phyloP scores from a whole-genome alignment of 345 rosid genomes.

The Nasturtium officinale region DNA sequence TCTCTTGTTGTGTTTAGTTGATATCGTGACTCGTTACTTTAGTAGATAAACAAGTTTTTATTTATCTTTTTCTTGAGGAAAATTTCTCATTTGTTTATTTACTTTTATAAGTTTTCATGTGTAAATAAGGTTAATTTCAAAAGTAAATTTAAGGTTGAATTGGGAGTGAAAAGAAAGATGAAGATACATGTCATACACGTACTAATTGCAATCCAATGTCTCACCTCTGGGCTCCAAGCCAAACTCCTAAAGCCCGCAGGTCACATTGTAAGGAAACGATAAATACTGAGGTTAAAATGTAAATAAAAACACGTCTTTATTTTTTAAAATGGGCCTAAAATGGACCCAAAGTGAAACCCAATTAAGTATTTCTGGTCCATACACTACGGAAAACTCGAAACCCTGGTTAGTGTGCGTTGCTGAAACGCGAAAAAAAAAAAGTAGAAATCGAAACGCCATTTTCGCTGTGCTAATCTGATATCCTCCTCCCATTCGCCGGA shows the following conservation, averaged over 20 bases:
- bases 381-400: not conserved
- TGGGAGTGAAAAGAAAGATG: not conserved
- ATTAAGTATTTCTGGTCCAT: not conserved
- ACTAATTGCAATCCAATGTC: constrained; percentile 4
- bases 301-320: not conserved
- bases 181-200: not conserved
- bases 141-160: not conserved
- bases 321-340: not conserved
- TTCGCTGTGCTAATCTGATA: constrained; percentile 7
- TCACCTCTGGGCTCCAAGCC: not conserved
- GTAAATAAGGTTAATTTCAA: not conserved
- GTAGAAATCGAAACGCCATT: constrained; percentile 10
- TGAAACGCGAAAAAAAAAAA: constrained; percentile 19
- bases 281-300: not conserved
- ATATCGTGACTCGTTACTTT: not conserved
- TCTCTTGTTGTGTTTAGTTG: constrained; percentile 29
- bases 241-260: not conserved
- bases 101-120: not conserved
- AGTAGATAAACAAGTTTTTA: constrained; percentile 7
- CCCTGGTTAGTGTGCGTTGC: constrained; percentile 12
- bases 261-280: not conserved
- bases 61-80: not conserved
- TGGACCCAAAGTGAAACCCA: not conserved
- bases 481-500: constrained; percentile 26
- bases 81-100: not conserved